A percentile compares a stretch with the other conserved stretches of the same genome.
Conservation (phyloP, 2,329 filamentous ascomycete genomes). For the Alternaria dauci region DNA sequence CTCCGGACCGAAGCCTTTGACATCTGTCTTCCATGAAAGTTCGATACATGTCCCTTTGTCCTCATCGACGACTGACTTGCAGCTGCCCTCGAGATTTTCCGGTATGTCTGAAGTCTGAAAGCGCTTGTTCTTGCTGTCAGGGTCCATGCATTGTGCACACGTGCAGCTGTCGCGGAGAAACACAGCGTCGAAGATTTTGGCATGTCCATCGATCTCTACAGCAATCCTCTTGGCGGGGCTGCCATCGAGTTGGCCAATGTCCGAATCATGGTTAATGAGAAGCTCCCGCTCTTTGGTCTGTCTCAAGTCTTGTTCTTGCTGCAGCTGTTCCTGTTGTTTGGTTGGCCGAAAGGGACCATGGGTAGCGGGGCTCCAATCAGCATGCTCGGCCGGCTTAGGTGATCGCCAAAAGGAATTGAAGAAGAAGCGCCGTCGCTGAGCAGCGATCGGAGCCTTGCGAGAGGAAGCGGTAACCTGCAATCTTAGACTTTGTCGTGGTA, state of each 20-base stretch:
- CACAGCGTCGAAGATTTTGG: conserved; percentile 43
- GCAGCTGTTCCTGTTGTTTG: conserved; percentile 26
- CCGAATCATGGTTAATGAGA: conserved; percentile 9
- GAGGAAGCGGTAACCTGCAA: neutral
- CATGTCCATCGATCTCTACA: conserved; percentile 44
- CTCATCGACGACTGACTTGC: conserved; percentile 43
- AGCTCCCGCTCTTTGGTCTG: conserved; percentile 23
- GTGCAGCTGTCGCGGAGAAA: conserved; percentile 66
- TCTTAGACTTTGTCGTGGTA: conserved; percentile 8
- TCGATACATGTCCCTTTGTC: conserved; percentile 58
- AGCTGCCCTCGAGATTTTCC: conserved; percentile 46
- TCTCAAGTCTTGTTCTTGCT: conserved; percentile 24
- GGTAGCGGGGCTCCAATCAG: conserved; percentile 32
- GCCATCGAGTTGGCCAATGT: conserved; percentile 33
- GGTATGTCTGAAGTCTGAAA: conserved; percentile 74
- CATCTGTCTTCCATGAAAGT: conserved; percentile 70
- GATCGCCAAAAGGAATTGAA: conserved; percentile 32
- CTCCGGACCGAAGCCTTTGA: conserved; percentile 53
- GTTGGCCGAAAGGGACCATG: conserved; percentile 30
- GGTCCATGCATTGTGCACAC: conserved; percentile 66
- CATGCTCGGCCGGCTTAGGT: conserved; percentile 25
- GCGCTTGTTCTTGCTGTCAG: conserved; percentile 67
- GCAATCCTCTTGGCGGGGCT: conserved; percentile 39
- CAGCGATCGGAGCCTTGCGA: conserved; percentile 1
- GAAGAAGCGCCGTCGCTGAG: conserved; percentile 22